These are phyloP conservation scores for Amanita fuliginea DNA, from an alignment of 768 basidiomycete genomes.

Conservation along the genomic window DNA sequence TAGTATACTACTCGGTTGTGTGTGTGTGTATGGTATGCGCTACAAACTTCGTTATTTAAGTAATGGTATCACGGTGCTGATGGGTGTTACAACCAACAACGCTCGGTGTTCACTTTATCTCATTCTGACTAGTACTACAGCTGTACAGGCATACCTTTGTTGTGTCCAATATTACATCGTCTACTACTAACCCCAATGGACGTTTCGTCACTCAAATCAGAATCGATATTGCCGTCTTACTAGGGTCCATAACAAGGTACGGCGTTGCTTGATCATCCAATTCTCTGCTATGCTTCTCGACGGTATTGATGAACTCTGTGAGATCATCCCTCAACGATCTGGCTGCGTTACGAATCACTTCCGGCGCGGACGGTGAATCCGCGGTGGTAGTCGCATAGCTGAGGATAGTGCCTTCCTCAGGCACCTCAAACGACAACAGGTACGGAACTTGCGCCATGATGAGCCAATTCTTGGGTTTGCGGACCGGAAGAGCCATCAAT, in stretches of 20 bases:
- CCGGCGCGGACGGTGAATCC: constrained; percentile 6
- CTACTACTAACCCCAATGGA: no score
- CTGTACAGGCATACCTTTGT: no score
- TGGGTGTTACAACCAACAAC: no score
- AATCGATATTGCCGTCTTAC: constrained; percentile 16
- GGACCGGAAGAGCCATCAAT: constrained; percentile 14
- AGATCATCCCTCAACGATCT: constrained; percentile 13
- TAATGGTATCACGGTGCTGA: no score
- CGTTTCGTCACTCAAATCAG: constrained; percentile 12
- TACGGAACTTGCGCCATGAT: constrained; percentile 20
- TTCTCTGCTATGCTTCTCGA: constrained; percentile 12
- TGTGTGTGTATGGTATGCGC: no score
- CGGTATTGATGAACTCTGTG: constrained; percentile 8
- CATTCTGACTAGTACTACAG: no score
- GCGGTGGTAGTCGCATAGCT: constrained; percentile 12
- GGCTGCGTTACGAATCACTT: background rate
- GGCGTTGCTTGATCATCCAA: constrained; percentile 20
- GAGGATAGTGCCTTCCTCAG: constrained; percentile 15
- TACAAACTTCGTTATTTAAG: no score
- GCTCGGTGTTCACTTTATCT: no score
- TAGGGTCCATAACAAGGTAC: constrained; percentile 19
- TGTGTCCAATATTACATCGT: no score
- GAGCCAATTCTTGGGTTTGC: constrained; percentile 15
- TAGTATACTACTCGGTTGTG: no score
- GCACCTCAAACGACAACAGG: constrained; percentile 15